A percentile compares a stretch with the other conserved stretches of the same genome.
Evolutionary conservation across 306 rosid genomes (phyloP).

Genomic region (Elaeagnus macrophylla): DNA sequence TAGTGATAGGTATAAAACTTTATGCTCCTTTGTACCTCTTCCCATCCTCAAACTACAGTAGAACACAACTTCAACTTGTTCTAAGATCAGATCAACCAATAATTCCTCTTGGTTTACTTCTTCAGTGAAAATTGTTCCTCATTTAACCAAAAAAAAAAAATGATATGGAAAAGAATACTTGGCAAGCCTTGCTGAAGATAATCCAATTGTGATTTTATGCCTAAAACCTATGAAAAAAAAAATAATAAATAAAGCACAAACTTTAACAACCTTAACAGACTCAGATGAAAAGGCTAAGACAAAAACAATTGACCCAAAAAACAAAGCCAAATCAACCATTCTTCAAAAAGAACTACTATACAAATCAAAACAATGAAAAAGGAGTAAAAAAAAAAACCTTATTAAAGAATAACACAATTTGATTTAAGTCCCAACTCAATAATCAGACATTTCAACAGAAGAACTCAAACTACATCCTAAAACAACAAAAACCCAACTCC

Average conservation of each 20-base stretch:
- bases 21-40: too few species aligned
- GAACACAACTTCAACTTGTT: too few species aligned
- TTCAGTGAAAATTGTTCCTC: too few species aligned
- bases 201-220: slow-evolving; percentile 77
- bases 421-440: slow-evolving; percentile 7
- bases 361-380: not conserved
- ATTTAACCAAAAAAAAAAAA: too few species aligned
- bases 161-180: slow-evolving; percentile 46
- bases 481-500: slow-evolving; percentile 26
- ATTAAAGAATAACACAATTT: slow-evolving; percentile 14
- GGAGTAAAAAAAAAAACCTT: slow-evolving; percentile 9
- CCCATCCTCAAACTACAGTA: too few species aligned
- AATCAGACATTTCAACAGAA: slow-evolving; percentile 11
- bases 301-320: slow-evolving; percentile 9
- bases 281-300: slow-evolving; percentile 19
- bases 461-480: slow-evolving; percentile 18
- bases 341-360: not conserved
- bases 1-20: too few species aligned
- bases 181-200: slow-evolving; percentile 86
- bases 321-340: not conserved
- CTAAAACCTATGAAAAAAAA: slow-evolving; percentile 32
- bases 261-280: slow-evolving; percentile 1
- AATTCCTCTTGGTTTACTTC: too few species aligned
- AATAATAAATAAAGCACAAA: not conserved
- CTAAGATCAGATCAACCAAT: too few species aligned